Conservation (phyloP, 495 filamentous ascomycete genomes). For the Tuber magnatum region DNA sequence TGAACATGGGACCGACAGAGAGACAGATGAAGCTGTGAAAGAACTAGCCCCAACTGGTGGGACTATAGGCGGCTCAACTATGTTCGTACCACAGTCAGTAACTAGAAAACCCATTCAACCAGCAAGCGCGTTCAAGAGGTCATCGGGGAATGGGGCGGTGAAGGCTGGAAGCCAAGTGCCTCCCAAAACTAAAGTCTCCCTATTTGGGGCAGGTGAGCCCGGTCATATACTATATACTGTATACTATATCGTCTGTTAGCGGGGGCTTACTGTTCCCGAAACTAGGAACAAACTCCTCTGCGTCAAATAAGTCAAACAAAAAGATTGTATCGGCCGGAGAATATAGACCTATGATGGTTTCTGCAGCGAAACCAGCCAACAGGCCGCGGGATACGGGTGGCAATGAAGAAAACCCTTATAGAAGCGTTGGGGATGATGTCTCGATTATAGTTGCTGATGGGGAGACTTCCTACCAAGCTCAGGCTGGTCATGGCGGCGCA, state of each 20-base stretch:
- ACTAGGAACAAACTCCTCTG: slow-evolving; percentile 25
- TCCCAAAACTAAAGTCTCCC: slow-evolving; percentile 32
- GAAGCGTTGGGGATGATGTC: neutral
- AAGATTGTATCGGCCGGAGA: slow-evolving; percentile 24
- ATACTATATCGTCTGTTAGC: neutral
- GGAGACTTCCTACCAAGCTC: neutral
- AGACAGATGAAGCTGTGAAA: slow-evolving; percentile 5
- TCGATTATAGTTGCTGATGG: neutral
- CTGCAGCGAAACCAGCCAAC: slow-evolving; percentile 24
- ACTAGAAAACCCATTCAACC: slow-evolving; percentile 39
- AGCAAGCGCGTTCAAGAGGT: slow-evolving; percentile 33
- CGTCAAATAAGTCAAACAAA: slow-evolving; percentile 16
- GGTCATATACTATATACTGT: neutral
- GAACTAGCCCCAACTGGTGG: slow-evolving; percentile 4
- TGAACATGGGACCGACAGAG: neutral
- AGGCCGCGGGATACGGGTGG: slow-evolving; percentile 12
- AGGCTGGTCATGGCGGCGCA: neutral
- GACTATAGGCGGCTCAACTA: slow-evolving; percentile 18
- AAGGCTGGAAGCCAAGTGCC: slow-evolving; percentile 10
- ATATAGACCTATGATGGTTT: slow-evolving; percentile 40
- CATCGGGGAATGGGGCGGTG: slow-evolving; percentile 7
- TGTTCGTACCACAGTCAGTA: slow-evolving; percentile 38
- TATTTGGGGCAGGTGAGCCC: slow-evolving; percentile 34
- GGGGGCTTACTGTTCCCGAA: slow-evolving; percentile 4
- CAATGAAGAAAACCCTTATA: slow-evolving; percentile 8